Base-by-base conservation (phyloP, 192 early-diverging fungal genomes). In the Spinellus fusiger region DNA sequence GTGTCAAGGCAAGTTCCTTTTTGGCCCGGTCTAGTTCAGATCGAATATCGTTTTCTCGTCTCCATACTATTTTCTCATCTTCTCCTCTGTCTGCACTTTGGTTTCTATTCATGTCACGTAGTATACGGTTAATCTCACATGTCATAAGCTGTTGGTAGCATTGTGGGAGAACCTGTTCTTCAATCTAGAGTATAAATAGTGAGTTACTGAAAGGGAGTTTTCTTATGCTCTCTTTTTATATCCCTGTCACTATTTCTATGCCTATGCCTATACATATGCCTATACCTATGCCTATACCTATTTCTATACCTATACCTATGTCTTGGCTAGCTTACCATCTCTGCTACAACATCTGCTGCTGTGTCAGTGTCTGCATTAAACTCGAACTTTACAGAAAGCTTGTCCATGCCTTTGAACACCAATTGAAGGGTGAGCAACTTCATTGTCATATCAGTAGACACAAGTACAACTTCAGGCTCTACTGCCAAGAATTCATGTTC, bases 301-400 rank as follows among this genome's bases (percentile, higher is more conserved):
- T 49, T 49, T 25, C 13, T 26, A 31, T 48, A 26, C 40, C 26
- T 3, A 27, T 25, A n/a, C 47, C 12, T 56, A 37, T 23, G 59
- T 8, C 4, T 12, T 32, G 35, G 13, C 13, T 49, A n/a, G 20
- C 66, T 34, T 77, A 89, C 85, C 88, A 90, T 90, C 65, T 90
- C 88, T 38, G 83, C 84, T 0, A 90, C 88, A 28, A 90, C 88
- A 49, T 87, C 84, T 31, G 89, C 88, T 0, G 88, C 88, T 0
- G 88, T 90, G 49, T 90, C 88, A 0, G 83, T 86, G 44, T 88
- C 88, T 1, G 80, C 77, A 58, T 89, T 89, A 59, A 90, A 90
- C 49, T 89, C 86, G 62, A 90, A 90, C 49, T 89, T 89, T 4
- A 90, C 87, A 7, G 88, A 89, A 9, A 89, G 69, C 54, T 80